These are phyloP conservation scores for Triticum aestivum DNA, from an alignment of 176 grass and related monocot genomes.

Conservation along the genomic window DNA sequence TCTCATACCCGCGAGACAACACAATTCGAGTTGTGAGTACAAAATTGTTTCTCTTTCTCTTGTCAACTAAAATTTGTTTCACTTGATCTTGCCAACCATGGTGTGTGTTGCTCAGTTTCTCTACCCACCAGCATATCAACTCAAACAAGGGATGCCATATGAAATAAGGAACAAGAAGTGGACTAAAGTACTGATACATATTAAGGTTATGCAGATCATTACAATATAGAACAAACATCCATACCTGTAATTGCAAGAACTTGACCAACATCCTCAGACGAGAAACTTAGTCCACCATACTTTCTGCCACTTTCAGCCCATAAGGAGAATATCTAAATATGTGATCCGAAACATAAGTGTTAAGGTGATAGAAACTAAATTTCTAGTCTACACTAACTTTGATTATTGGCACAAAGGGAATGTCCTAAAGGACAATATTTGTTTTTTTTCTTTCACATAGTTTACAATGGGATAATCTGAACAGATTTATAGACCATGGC, in stretches of 20 bases:
- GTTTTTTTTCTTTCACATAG: not conserved
- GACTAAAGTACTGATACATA: not conserved
- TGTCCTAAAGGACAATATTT: not conserved
- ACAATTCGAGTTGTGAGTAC: not conserved
- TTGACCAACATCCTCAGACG: constrained; percentile 46
- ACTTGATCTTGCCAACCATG: not conserved
- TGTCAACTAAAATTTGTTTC: not conserved
- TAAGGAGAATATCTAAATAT: constrained; percentile 48
- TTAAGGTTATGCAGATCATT: not conserved
- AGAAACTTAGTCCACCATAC: constrained; percentile 55
- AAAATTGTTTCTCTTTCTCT: not conserved
- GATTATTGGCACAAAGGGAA: not conserved
- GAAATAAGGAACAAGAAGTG: not conserved
- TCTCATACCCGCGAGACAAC: not conserved
- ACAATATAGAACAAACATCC: not conserved
- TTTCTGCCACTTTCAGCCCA: constrained; percentile 53
- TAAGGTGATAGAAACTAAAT: not conserved
- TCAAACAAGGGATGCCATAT: not conserved
- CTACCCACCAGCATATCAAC: not conserved
- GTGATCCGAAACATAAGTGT: not conserved
- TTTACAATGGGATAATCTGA: not conserved
- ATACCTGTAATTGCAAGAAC: constrained; percentile 52
- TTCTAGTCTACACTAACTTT: not conserved
- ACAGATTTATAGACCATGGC: not conserved
- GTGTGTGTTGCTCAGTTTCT: not conserved